Percentiles rank a stretch among this genome's conserved stretches.
Evolutionary conservation across 1,284 basidiomycete genomes (phyloP).

Genomic region (Ustilago hordei): DNA sequence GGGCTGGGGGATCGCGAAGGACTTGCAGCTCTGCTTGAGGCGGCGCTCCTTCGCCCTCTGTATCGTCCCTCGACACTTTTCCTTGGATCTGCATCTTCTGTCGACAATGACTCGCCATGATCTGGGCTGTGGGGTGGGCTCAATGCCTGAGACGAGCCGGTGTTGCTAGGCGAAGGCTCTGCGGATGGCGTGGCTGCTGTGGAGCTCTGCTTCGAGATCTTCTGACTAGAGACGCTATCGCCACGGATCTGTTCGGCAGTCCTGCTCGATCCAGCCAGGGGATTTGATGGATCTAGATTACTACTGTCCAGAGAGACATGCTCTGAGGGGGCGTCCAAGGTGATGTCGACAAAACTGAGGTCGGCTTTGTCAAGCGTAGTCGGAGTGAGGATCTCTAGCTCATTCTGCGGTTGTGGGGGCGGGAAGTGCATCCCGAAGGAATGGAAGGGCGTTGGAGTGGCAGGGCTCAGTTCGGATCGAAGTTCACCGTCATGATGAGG

Average conservation of each 20-base stretch:
- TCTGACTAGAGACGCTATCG: constrained; percentile 38
- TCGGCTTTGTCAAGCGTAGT: constrained; percentile 28
- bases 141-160: background rate
- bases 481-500: constrained; percentile 6
- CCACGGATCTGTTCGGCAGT: constrained; percentile 44
- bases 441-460: background rate
- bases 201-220: background rate
- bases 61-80: constrained; percentile 40
- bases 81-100: background rate
- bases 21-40: constrained; percentile 38
- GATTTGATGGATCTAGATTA: constrained; percentile 8
- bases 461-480: background rate
- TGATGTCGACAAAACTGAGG: constrained; percentile 52
- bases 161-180: background rate
- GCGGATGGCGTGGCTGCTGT: background rate
- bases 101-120: background rate
- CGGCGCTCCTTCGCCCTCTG: constrained; percentile 29
- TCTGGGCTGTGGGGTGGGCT: constrained; percentile 26
- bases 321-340: constrained; percentile 20
- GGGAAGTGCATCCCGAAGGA: background rate
- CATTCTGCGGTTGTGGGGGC: background rate
- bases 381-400: background rate
- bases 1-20: constrained; percentile 17
- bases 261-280: constrained; percentile 23
- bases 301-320: background rate